A percentile compares a stretch with the other conserved stretches of the same genome.
These are phyloP conservation scores for Ensete glaucum DNA, from an alignment of 176 grass and related monocot species.

Conservation along the genomic window DNA sequence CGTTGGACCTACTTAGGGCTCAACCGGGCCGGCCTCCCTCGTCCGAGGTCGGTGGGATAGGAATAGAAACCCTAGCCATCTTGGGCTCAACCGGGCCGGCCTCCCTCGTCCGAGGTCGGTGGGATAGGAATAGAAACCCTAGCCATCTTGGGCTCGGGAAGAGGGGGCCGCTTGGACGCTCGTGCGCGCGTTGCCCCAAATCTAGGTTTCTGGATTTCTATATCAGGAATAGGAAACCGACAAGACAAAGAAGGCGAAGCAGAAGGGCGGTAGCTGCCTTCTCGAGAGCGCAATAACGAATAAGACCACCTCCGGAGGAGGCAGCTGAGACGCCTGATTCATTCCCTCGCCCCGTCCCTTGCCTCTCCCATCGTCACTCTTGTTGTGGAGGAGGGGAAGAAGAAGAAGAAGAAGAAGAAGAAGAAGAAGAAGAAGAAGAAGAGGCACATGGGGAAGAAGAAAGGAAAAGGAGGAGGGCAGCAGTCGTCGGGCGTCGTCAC, in stretches of 20 bases:
- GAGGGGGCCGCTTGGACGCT: not conserved
- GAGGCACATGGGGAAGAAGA: slow-evolving; percentile 17
- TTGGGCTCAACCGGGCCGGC: too few species aligned
- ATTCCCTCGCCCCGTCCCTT: not conserved
- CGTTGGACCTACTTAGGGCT: too few species aligned
- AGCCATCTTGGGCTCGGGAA: not conserved
- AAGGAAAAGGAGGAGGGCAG: not conserved
- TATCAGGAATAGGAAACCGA: not conserved
- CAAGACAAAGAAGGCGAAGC: not conserved
- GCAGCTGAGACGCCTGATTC: not conserved
- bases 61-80: too few species aligned
- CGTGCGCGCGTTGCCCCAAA: not conserved
- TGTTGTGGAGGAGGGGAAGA: slow-evolving; percentile 11
- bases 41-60: not conserved
- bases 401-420: slow-evolving; percentile 23
- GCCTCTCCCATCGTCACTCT: not conserved
- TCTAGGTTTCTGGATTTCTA: not conserved
- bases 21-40: too few species aligned
- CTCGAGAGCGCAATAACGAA: not conserved
- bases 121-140: not conserved
- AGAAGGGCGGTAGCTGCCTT: not conserved
- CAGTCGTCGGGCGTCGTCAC: slow-evolving; percentile 10
- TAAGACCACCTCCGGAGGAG: not conserved
- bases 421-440: slow-evolving; percentile 36
- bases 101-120: not conserved